Base-by-base conservation (phyloP, 2,329 filamentous ascomycete species). In the Scytalidium lignicola region DNA sequence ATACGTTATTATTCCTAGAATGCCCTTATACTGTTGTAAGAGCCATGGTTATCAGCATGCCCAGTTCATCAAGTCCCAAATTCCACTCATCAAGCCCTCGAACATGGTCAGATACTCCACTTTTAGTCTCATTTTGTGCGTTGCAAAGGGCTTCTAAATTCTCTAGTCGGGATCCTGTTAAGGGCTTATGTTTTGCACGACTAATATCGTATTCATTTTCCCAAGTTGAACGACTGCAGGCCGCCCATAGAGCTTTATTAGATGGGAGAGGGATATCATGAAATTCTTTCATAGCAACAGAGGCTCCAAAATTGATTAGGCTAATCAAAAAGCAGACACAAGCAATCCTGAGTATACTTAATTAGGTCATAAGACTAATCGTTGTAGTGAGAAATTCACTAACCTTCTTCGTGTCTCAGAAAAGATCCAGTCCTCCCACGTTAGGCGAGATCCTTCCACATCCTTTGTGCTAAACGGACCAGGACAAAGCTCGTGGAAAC, bases 371-470 rank as follows among this genome's bases (percentile, higher is more conserved):
- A n/a, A 15, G 10, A n/a, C n/a, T 37, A 13, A 15, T 4, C 5
- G n/a, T 13, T 7, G 10, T 37, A 44, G 15, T 18, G 32, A 26
- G 21, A 26, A 28, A 26, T 28, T 23, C n/a, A n/a, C 29, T 20
- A 46, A 50, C 51, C 51, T 43, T 41, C 48, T 21, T 42, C 48
- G 21, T 37, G 43, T 48, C 41, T 53, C 51, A 17, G 48, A 44
- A 41, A 50, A 50, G 26, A 53, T 50, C 51, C 51, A 53, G n/a
- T 50, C 47, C 20, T 53, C 44, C 51, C 51, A 53, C n/a, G 29
- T 48, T 6, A 15, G 10, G 39, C 39, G 46, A 3, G 48, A 48
- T 18, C 39, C 18, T 17, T 28, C 18, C 9, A 32, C n/a, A 17
- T 50, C 45, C 26, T 48, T 17, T 3, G 18, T 10, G 20, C 13